These are phyloP conservation scores for Daedalea quercina DNA, from an alignment of 768 basidiomycete genomes.

Conservation along the genomic window DNA sequence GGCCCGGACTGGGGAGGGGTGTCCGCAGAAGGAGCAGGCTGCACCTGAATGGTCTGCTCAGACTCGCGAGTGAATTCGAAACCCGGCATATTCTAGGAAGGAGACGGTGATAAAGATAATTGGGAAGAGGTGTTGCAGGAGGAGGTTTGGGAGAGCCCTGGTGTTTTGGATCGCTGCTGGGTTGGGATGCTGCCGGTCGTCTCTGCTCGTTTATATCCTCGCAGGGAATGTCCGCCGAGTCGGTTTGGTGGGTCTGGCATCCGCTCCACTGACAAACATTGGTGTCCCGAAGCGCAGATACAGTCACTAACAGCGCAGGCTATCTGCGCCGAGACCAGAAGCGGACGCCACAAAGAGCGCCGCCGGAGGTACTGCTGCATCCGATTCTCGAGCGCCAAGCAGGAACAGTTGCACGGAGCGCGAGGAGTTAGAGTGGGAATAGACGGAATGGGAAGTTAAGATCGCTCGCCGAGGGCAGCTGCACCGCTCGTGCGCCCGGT, in stretches of 20 bases:
- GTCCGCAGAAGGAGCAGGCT: background rate
- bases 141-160: background rate
- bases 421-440: background rate
- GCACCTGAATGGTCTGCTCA: constrained; percentile 9
- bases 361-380: background rate
- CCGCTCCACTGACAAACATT: background rate
- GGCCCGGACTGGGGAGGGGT: background rate
- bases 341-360: background rate
- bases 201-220: background rate
- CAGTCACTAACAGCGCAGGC: background rate
- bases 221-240: background rate
- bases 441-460: background rate
- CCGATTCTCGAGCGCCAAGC: background rate
- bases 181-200: background rate
- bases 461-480: background rate
- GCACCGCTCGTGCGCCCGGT: background rate
- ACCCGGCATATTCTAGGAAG: constrained; percentile 18
- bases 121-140: background rate
- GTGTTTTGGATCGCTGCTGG: background rate
- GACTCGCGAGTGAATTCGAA: constrained; percentile 20
- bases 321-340: background rate
- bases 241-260: background rate
- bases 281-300: background rate
- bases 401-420: background rate
- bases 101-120: constrained; percentile 8